Evolutionary conservation across 2,329 filamentous ascomycete species (phyloP).

Genomic region (Juglanconis oblonga): DNA sequence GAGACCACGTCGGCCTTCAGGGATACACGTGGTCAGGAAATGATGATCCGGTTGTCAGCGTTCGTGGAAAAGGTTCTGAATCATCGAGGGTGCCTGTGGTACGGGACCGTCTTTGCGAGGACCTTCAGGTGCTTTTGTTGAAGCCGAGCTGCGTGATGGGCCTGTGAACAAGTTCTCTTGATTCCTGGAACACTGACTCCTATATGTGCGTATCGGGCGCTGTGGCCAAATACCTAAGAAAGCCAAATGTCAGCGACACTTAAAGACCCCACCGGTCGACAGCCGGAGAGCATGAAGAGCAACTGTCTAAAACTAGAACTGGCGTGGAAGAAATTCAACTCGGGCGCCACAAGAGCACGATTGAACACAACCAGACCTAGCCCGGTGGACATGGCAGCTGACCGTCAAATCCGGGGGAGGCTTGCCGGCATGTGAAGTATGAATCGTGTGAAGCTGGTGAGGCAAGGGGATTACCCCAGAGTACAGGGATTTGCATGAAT

Average conservation of each 20-base stretch:
- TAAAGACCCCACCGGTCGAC: not conserved
- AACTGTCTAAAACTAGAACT: slow-evolving; percentile 6
- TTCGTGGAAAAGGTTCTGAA: not conserved
- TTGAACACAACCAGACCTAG: not conserved
- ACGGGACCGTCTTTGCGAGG: not conserved
- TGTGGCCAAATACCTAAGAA: not conserved
- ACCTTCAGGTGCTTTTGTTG: not conserved
- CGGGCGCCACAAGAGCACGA: not conserved
- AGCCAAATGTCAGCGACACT: not conserved
- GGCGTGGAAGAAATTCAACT: not conserved
- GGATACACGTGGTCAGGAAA: not conserved
- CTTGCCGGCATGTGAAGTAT: slow-evolving; percentile 2
- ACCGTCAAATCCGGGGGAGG: slow-evolving; percentile 5
- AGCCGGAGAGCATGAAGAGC: not conserved
- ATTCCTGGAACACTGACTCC: not conserved
- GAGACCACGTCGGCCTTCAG: not conserved
- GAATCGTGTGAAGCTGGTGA: not conserved
- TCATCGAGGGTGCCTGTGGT: not conserved
- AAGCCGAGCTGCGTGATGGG: not conserved
- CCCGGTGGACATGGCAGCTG: not conserved
- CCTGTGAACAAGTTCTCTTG: not conserved
- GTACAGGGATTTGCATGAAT: slow-evolving; percentile 8
- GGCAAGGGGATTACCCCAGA: slow-evolving; percentile 2
- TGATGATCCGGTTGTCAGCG: not conserved
- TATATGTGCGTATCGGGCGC: not conserved